Conservation (phyloP, 1,284 basidiomycete species). For the Apiotrichum laibachii region DNA sequence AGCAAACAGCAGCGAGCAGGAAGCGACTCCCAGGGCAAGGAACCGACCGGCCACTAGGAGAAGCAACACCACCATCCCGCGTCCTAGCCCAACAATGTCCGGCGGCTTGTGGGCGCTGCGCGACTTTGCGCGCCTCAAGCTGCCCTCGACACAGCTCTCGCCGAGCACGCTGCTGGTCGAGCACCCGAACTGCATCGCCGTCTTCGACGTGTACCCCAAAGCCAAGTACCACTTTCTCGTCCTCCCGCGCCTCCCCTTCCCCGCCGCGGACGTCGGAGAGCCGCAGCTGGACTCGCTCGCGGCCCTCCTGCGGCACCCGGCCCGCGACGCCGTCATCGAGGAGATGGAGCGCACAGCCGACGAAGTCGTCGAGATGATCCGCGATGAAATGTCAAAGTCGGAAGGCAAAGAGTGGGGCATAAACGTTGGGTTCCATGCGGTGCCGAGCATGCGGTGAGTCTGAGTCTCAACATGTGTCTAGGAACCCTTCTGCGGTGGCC, state of each 20-base stretch:
- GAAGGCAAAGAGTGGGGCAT: conserved; percentile 79
- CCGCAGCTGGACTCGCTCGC: conserved; percentile 60
- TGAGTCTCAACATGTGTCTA: not conserved
- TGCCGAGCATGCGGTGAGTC: conserved; percentile 59
- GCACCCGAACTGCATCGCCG: conserved; percentile 62
- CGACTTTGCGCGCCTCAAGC: conserved; percentile 59
- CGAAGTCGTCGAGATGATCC: conserved; percentile 61
- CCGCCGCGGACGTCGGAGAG: conserved; percentile 24
- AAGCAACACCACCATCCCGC: no score
- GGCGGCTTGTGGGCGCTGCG: conserved; percentile 58
- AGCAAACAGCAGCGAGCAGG: no score
- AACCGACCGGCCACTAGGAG: no score
- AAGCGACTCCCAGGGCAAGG: no score
- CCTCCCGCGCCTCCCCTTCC: conserved; percentile 60
- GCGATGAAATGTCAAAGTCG: conserved; percentile 73
- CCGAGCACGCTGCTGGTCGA: conserved; percentile 63
- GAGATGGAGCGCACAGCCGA: conserved; percentile 61
- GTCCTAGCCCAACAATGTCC: no score
- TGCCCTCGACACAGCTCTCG: conserved; percentile 58
- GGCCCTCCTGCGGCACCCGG: conserved; percentile 56
- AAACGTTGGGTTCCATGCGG: conserved; percentile 81
- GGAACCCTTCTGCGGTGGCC: not conserved
- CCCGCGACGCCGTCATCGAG: conserved; percentile 58
- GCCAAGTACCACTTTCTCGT: conserved; percentile 77
- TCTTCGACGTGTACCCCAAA: conserved; percentile 85